Evolutionary conservation across 2,329 filamentous ascomycete species (phyloP).

Genomic region (Ophiosphaerella herpotricha): DNA sequence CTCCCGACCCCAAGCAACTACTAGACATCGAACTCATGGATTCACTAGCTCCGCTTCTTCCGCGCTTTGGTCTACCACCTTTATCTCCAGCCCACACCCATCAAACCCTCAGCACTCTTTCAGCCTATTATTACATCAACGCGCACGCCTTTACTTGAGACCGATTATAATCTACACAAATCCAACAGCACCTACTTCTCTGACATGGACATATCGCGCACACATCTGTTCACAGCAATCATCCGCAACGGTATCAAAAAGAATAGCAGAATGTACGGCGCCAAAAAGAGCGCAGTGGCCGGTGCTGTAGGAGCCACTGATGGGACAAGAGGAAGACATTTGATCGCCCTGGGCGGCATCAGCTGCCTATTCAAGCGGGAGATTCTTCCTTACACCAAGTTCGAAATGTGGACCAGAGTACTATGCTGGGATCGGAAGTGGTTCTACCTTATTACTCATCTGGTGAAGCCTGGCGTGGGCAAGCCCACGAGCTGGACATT

Average conservation of each 20-base stretch:
- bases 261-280: slow-evolving; percentile 25
- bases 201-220: slow-evolving; percentile 70
- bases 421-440: slow-evolving; percentile 57
- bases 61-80: slow-evolving; percentile 54
- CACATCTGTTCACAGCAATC: slow-evolving; percentile 70
- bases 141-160: slow-evolving; percentile 61
- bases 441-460: slow-evolving; percentile 55
- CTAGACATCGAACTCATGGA: slow-evolving; percentile 3
- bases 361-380: slow-evolving; percentile 55
- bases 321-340: slow-evolving; percentile 29
- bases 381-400: slow-evolving; percentile 51
- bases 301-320: slow-evolving; percentile 21
- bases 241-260: slow-evolving; percentile 52
- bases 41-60: slow-evolving; percentile 50
- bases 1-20: not conserved
- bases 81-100: slow-evolving; percentile 49
- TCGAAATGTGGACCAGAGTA: slow-evolving; percentile 55
- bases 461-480: slow-evolving; percentile 52
- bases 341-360: slow-evolving; percentile 54
- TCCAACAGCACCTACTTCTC: slow-evolving; percentile 10
- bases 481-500: slow-evolving; percentile 49
- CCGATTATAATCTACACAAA: slow-evolving; percentile 7
- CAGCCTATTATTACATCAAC: slow-evolving; percentile 69
- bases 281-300: slow-evolving; percentile 22
- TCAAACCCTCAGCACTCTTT: slow-evolving; percentile 69